Evolutionary conservation across 2,329 filamentous ascomycete genomes (phyloP), one percentile per base, ranked within the genome.

Genomic region (Talaromyces amestolkiae): DNA sequence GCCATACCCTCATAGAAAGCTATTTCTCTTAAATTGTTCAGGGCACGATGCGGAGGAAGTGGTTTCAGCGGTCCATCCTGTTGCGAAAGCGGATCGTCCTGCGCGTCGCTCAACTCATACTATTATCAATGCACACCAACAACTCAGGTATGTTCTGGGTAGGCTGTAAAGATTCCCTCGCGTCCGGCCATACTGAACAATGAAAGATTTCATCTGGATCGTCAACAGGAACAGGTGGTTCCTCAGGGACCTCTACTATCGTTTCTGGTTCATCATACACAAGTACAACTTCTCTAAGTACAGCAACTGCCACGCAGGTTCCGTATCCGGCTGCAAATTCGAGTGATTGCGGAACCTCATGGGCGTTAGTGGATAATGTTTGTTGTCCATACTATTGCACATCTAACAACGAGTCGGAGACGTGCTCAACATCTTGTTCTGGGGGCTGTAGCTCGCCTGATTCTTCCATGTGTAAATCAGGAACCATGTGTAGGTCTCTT

Each of bases 381-480:
- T 64, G 62, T 22, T 64, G 56, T 31, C 62, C 62, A 8, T 64
- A 64, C 27, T 64, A 64, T 49, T 64, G 62, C 43, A 41, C 37
- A 22, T 64, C 62, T 10, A 64, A 64, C 27, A 64, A 64, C 35
- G 62, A 64, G 45, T 64, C 62, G n/a, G 62, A 64, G 17, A 3
- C 43, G 1, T 64, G 62, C 33, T n/a, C 45, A 15, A 53, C 27
- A 43, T 49, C 62, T 31, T 64, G 62, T 19, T 58, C 62, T 33
- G 62, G 62, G 9, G 56, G 62, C 33, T 64, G 62, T 19, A 33
- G 62, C 15, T 58, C 62, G 0, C 62, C 62, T n/a, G 19, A 31
- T n/a, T 59, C 62, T 49, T 64, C 62, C 7, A 64, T 64, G 62
- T 64, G 62, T 11, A 59, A 41, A 53, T 64, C 62, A 9, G 62